Evolutionary conservation across 1,139 yeast species (phyloP).

Genomic region (Yamadazyma taylorii): DNA sequence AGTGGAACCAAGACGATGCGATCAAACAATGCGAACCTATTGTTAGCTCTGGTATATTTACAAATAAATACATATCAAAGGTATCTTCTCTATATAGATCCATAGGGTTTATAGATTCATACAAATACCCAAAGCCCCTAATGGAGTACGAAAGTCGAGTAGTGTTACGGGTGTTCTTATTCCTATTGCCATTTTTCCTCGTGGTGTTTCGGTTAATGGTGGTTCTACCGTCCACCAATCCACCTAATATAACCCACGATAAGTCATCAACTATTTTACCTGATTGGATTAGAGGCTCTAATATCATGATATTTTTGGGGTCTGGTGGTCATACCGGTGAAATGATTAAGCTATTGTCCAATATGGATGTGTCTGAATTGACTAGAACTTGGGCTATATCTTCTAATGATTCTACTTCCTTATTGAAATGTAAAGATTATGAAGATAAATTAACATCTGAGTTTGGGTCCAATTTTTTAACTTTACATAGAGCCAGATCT

Average conservation of each 20-base stretch:
- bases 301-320: conserved; percentile 61
- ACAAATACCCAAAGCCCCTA: background rate
- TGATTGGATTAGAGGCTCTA: conserved; percentile 18
- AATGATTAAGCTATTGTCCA: conserved; percentile 67
- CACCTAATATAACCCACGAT: conserved; percentile 7
- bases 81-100: no score
- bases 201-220: conserved; percentile 26
- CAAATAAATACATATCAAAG: no score
- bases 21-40: background rate
- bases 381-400: conserved; percentile 48
- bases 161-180: conserved; percentile 20
- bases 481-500: conserved; percentile 70
- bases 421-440: conserved; percentile 46
- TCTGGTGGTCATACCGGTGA: conserved; percentile 97
- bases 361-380: conserved; percentile 26
- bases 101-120: no score
- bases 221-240: conserved; percentile 28
- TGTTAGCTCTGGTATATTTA: no score
- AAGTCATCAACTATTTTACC: background rate
- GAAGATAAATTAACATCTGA: conserved; percentile 27
- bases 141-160: conserved; percentile 31
- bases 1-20: no score
- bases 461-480: conserved; percentile 26
- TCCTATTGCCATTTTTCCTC: conserved; percentile 27
- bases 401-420: conserved; percentile 62